phyloP scores from a whole-genome alignment of 2,329 filamentous ascomycete species.

The Aspergillus sp. region DNA sequence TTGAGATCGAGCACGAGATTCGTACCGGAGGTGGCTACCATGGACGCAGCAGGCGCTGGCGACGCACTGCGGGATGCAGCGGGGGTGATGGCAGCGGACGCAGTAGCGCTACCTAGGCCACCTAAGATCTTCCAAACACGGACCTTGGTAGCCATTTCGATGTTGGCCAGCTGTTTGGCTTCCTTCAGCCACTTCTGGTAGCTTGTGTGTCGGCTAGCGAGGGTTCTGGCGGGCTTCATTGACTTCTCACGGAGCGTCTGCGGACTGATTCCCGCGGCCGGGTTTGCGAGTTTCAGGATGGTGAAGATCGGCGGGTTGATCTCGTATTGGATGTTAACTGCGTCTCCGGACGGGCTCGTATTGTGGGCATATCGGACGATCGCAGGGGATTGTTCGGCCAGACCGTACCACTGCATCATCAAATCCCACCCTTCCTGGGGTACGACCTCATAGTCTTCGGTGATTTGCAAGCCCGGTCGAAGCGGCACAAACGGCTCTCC shows the following conservation, averaged over 20 bases:
- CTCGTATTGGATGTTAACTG: slow-evolving; percentile 76
- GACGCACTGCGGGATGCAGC: slow-evolving; percentile 44
- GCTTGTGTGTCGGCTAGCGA: slow-evolving; percentile 68
- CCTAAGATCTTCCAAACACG: slow-evolving; percentile 68
- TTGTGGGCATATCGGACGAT: slow-evolving; percentile 78
- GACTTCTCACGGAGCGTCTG: slow-evolving; percentile 61
- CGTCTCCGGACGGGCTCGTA: slow-evolving; percentile 58
- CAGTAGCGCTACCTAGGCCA: slow-evolving; percentile 44
- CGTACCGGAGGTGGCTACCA: slow-evolving; percentile 43
- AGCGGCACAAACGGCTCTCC: slow-evolving; percentile 66
- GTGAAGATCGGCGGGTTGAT: slow-evolving; percentile 81
- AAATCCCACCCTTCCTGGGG: slow-evolving; percentile 79
- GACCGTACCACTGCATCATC: slow-evolving; percentile 77
- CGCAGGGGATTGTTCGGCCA: slow-evolving; percentile 66
- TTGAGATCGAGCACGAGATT: slow-evolving; percentile 61
- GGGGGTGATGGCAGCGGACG: slow-evolving; percentile 45
- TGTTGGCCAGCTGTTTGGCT: slow-evolving; percentile 66
- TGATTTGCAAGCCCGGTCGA: slow-evolving; percentile 61
- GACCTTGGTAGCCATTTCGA: slow-evolving; percentile 71
- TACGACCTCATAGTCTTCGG: slow-evolving; percentile 74
- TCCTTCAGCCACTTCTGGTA: slow-evolving; percentile 75
- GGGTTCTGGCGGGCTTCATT: slow-evolving; percentile 62
- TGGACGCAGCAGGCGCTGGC: slow-evolving; percentile 42
- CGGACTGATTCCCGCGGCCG: slow-evolving; percentile 56
- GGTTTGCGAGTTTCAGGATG: slow-evolving; percentile 72